Percentiles rank a stretch among this genome's conserved stretches.
phyloP scores from a whole-genome alignment of 2,329 filamentous ascomycete genomes.

The Drechslera avenae region DNA sequence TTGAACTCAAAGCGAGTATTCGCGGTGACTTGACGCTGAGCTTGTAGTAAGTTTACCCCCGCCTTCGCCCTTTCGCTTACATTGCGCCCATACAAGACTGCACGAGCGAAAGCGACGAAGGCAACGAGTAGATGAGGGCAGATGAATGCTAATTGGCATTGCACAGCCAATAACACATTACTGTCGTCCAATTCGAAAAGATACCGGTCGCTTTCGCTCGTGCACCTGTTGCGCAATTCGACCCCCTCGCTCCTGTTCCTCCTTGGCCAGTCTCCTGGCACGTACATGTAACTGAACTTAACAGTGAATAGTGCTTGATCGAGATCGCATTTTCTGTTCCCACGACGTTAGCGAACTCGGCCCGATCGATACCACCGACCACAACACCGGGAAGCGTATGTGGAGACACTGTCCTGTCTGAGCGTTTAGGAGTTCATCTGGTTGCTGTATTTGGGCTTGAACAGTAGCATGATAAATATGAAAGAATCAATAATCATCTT shows the following conservation, averaged over 20 bases:
- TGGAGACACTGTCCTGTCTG: conserved; percentile 2
- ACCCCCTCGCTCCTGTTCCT: not conserved
- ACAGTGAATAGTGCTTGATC: conserved; percentile 33
- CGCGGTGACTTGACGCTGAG: conserved; percentile 82
- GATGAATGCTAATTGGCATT: conserved; percentile 23
- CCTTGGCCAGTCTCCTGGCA: conserved; percentile 12
- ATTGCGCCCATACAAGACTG: conserved; percentile 8
- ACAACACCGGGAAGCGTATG: conserved; percentile 4
- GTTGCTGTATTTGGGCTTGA: conserved; percentile 1
- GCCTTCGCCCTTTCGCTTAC: conserved; percentile 16
- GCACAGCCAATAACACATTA: conserved; percentile 20
- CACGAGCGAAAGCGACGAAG: conserved; percentile 13
- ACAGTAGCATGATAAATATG: conserved; percentile 5
- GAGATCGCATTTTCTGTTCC: conserved; percentile 8
- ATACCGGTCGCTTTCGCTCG: not conserved
- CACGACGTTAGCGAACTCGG: conserved; percentile 8
- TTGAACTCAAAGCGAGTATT: conserved; percentile 83
- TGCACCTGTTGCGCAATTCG: not conserved
- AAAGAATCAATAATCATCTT: conserved; percentile 13
- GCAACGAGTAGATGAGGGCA: conserved; percentile 1
- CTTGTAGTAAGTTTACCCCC: conserved; percentile 67
- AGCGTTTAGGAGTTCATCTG: conserved; percentile 16
- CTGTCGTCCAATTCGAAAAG: conserved; percentile 1
- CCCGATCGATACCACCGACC: conserved; percentile 3
- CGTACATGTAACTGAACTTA: conserved; percentile 25